Conservation (phyloP, 352 stramenopile species). For the Pythium chondricola region DNA sequence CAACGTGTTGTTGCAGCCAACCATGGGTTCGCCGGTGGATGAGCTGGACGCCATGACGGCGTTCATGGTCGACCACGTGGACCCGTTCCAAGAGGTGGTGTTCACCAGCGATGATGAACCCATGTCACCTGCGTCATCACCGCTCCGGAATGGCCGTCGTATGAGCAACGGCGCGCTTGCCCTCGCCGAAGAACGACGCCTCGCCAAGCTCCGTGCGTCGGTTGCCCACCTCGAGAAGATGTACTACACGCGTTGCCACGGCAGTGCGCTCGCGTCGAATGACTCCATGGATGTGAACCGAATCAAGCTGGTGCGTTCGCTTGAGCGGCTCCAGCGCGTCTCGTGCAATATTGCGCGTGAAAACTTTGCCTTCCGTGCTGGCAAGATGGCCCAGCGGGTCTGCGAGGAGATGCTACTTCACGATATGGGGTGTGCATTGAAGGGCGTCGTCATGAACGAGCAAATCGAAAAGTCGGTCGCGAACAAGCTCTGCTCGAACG, state of each 20-base stretch:
- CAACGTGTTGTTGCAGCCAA: slow-evolving; percentile 50
- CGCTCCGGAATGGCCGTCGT: slow-evolving; percentile 1
- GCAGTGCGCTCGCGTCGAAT: slow-evolving; percentile 2
- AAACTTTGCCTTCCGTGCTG: slow-evolving; percentile 30
- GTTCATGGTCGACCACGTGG: slow-evolving; percentile 53
- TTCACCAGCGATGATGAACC: slow-evolving; percentile 19
- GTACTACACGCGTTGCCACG: slow-evolving; percentile 60
- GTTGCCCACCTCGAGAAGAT: slow-evolving; percentile 47
- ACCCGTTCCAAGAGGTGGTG: slow-evolving; percentile 42
- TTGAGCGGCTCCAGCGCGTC: slow-evolving; percentile 51
- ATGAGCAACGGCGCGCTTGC: slow-evolving; percentile 5
- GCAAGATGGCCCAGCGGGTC: slow-evolving; percentile 3
- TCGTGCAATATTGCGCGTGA: slow-evolving; percentile 32
- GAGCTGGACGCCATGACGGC: slow-evolving; percentile 57
- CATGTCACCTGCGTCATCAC: slow-evolving; percentile 4
- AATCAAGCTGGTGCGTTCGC: slow-evolving; percentile 40
- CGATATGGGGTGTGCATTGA: slow-evolving; percentile 14
- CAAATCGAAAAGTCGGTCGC: slow-evolving; percentile 9
- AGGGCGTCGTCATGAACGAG: slow-evolving; percentile 2
- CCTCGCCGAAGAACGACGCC: slow-evolving; percentile 20
- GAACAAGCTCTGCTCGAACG: slow-evolving; percentile 15
- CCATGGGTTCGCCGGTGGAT: slow-evolving; percentile 44
- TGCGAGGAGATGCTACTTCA: slow-evolving; percentile 15
- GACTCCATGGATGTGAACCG: slow-evolving; percentile 25
- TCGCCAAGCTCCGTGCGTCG: slow-evolving; percentile 43